Evolutionary conservation across 805 yeast species (phyloP).

Genomic region (Candida manassasensis): DNA sequence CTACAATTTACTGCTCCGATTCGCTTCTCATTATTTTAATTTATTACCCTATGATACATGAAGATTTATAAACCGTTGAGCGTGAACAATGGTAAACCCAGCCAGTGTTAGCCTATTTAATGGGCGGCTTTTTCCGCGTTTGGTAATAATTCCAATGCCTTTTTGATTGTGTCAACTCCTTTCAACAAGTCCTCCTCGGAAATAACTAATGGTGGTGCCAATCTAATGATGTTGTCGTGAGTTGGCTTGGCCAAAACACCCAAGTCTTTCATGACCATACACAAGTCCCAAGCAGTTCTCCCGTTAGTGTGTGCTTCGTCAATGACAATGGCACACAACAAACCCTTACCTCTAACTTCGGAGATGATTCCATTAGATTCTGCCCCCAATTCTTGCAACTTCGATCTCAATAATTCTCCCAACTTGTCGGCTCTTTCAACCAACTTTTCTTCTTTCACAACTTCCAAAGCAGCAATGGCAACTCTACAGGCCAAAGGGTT

Average conservation of each 20-base stretch:
- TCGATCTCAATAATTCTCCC: slow-evolving; percentile 64
- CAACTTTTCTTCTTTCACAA: slow-evolving; percentile 80
- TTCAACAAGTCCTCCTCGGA: slow-evolving; percentile 77
- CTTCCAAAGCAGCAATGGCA: slow-evolving; percentile 89
- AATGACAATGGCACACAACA: slow-evolving; percentile 86
- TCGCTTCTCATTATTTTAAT: no score
- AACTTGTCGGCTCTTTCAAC: slow-evolving; percentile 70
- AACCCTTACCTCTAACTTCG: slow-evolving; percentile 79
- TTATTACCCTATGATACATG: slow-evolving; percentile 1
- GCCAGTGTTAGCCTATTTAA: no score
- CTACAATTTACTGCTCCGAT: no score
- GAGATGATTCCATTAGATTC: slow-evolving; percentile 50
- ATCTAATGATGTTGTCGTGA: slow-evolving; percentile 89
- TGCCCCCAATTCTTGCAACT: slow-evolving; percentile 49
- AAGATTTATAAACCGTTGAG: neutral
- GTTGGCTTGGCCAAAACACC: slow-evolving; percentile 97
- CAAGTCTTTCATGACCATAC: slow-evolving; percentile 78
- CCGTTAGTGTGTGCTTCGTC: slow-evolving; percentile 82
- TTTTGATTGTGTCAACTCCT: slow-evolving; percentile 72
- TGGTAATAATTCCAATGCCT: slow-evolving; percentile 53
- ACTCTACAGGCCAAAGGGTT: slow-evolving; percentile 92
- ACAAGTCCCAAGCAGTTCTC: slow-evolving; percentile 93
- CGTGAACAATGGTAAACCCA: no score
- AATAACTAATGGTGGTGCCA: slow-evolving; percentile 94
- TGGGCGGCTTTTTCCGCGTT: slow-evolving; percentile 45